Conservation (phyloP, 2,329 filamentous ascomycete genomes). For the Metarhizium album region DNA sequence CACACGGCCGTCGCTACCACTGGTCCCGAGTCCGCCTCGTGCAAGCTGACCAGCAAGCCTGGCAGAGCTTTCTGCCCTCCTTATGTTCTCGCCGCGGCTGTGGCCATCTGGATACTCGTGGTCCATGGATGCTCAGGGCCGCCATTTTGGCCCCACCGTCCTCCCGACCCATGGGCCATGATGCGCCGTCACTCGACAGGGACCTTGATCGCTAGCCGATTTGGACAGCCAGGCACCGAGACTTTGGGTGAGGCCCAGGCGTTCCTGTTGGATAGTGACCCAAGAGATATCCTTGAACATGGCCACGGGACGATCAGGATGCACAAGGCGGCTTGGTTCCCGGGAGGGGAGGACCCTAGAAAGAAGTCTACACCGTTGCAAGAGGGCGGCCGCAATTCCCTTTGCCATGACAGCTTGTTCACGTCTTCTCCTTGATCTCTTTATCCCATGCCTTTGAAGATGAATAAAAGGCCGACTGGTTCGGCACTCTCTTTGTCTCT, state of each 20-base stretch:
- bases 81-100: conserved; percentile 8
- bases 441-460: neutral
- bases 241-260: conserved; percentile 2
- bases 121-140: conserved; percentile 7
- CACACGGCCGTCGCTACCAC: neutral
- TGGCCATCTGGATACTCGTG: neutral
- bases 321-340: conserved; percentile 7
- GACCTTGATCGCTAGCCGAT: conserved; percentile 1
- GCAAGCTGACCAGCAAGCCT: conserved; percentile 13
- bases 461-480: conserved; percentile 2
- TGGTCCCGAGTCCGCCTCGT: conserved; percentile 8
- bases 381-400: conserved; percentile 1
- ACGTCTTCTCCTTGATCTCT: neutral
- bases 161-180: neutral
- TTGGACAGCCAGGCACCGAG: neutral
- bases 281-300: neutral
- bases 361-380: neutral
- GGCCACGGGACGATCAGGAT: conserved; percentile 6
- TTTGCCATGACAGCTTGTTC: neutral
- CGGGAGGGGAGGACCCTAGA: conserved; percentile 1
- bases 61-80: conserved; percentile 4
- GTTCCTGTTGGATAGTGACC: neutral
- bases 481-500: neutral
- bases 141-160: conserved; percentile 6
- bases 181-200: conserved; percentile 1